These are phyloP conservation scores for Harringtonia lauricola DNA, from an alignment of 2,329 filamentous ascomycete genomes.

Conservation along the genomic window DNA sequence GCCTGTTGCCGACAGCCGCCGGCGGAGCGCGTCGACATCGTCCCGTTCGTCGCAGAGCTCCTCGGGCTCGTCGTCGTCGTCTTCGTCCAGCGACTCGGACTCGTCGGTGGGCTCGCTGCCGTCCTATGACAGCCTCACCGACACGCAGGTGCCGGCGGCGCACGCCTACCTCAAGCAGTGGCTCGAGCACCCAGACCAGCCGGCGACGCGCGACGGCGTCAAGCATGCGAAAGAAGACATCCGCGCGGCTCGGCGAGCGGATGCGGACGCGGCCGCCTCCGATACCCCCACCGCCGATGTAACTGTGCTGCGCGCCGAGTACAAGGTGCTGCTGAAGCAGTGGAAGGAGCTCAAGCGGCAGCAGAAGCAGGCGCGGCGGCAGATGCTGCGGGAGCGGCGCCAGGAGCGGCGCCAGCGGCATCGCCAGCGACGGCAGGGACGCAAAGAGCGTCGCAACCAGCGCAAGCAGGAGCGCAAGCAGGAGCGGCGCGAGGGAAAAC, in stretches of 20 bases:
- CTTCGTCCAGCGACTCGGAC: constrained; percentile 23
- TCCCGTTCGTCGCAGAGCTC: background rate
- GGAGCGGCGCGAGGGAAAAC: background rate
- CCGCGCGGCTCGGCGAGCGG: background rate
- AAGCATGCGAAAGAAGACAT: constrained; percentile 19
- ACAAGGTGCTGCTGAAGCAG: constrained; percentile 30
- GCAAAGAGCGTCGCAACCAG: background rate
- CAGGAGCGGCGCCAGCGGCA: constrained; percentile 1
- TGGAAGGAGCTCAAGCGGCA: constrained; percentile 30
- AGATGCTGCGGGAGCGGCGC: constrained; percentile 19
- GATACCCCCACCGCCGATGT: constrained; percentile 15
- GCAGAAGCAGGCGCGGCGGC: constrained; percentile 20
- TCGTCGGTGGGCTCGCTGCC: constrained; percentile 42
- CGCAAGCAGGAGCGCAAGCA: constrained; percentile 1
- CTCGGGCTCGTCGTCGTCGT: constrained; percentile 6
- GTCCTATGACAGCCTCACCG: constrained; percentile 37
- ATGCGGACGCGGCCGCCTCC: no score
- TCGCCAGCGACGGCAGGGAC: background rate
- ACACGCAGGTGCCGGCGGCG: constrained; percentile 35
- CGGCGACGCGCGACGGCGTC: constrained; percentile 34
- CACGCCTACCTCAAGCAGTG: constrained; percentile 33
- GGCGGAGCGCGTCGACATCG: background rate
- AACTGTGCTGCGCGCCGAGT: constrained; percentile 28
- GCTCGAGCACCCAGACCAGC: constrained; percentile 37
- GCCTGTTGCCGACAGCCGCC: background rate